A percentile compares a stretch with the other conserved stretches of the same genome.
Conservation (phyloP, 495 filamentous ascomycete species). For the Trichoderma gamsii region DNA sequence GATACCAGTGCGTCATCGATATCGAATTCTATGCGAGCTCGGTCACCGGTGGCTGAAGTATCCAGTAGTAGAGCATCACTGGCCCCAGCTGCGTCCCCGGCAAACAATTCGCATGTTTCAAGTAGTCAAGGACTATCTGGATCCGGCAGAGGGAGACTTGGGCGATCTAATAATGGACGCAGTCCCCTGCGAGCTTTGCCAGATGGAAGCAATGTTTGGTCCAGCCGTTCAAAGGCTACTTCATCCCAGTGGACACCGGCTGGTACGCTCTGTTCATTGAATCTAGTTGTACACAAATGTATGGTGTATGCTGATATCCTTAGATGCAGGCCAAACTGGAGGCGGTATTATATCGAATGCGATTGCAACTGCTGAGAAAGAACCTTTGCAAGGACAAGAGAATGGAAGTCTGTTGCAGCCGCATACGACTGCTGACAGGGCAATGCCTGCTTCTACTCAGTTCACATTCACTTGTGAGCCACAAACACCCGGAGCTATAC, state of each 20-base stretch:
- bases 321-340: slow-evolving; percentile 35
- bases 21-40: slow-evolving; percentile 18
- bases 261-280: not conserved
- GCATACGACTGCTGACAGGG: slow-evolving; percentile 43
- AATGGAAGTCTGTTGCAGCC: slow-evolving; percentile 72
- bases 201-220: slow-evolving; percentile 50
- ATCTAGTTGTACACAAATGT: not conserved
- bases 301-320: slow-evolving; percentile 19
- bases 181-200: slow-evolving; percentile 55
- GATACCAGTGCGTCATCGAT: slow-evolving; percentile 41
- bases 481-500: slow-evolving; percentile 39
- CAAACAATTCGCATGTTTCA: slow-evolving; percentile 23
- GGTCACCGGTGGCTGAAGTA: not conserved
- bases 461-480: slow-evolving; percentile 88
- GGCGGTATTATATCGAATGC: slow-evolving; percentile 80
- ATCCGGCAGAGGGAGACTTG: slow-evolving; percentile 72
- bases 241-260: not conserved
- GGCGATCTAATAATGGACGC: slow-evolving; percentile 56
- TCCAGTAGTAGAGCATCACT: not conserved
- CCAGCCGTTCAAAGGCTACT: slow-evolving; percentile 36
- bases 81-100: not conserved
- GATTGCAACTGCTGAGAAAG: slow-evolving; percentile 80
- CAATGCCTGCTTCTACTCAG: slow-evolving; percentile 62
- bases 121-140: slow-evolving; percentile 65
- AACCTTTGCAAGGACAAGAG: slow-evolving; percentile 56